These are phyloP conservation scores for Pseudogymnoascus sp. DNA, from an alignment of 2,329 filamentous ascomycete species.

Conservation along the genomic window DNA sequence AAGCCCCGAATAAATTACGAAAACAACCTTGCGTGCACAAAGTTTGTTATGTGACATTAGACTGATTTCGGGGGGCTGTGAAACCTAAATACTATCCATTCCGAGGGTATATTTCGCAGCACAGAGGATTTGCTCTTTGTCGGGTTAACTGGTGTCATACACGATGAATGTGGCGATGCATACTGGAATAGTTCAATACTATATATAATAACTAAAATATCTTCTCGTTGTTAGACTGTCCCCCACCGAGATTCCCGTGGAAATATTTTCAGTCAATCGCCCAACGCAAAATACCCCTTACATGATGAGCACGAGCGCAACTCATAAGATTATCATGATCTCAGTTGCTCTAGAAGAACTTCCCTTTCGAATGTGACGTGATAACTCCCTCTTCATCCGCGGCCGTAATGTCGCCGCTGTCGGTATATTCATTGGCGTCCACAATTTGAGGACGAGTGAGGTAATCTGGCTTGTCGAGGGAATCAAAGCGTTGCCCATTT, in stretches of 20 bases:
- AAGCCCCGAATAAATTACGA: neutral
- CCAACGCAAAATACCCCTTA: neutral
- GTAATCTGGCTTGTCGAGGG: constrained; percentile 48
- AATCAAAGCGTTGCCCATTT: constrained; percentile 56
- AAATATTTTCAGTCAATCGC: neutral
- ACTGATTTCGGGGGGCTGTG: neutral
- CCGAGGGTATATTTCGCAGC: neutral
- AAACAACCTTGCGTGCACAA: neutral
- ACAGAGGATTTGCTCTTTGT: neutral
- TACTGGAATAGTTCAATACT: neutral
- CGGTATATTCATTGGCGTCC: constrained; percentile 26
- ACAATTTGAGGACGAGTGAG: constrained; percentile 15
- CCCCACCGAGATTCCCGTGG: neutral
- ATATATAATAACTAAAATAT: neutral
- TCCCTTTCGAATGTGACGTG: constrained; percentile 25
- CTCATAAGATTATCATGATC: neutral
- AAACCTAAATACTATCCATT: neutral
- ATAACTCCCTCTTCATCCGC: constrained; percentile 19
- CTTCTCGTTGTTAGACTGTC: neutral
- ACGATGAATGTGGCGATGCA: neutral
- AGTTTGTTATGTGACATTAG: neutral
- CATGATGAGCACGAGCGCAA: neutral
- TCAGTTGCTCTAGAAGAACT: constrained; percentile 23
- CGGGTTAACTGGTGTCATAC: neutral
- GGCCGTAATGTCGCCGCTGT: constrained; percentile 18